phyloP scores from a whole-genome alignment of 2,329 filamentous ascomycete species.

The Aspergillus luchuensis region DNA sequence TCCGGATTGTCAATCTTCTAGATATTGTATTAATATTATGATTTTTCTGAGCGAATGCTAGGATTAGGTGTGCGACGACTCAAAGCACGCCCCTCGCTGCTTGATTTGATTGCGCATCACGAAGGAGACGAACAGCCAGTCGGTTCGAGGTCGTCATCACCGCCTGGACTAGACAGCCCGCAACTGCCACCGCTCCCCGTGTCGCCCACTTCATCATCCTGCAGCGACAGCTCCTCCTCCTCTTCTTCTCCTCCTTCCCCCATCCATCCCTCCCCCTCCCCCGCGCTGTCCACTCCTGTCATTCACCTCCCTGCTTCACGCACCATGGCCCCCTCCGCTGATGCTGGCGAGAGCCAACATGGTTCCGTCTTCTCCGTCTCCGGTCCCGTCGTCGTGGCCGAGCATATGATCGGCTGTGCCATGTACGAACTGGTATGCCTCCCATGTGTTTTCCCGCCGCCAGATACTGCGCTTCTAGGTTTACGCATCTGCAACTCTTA shows the following conservation, averaged over 20 bases:
- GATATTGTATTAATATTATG: not conserved
- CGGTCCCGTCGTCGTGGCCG: constrained; percentile 89
- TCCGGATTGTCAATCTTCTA: not conserved
- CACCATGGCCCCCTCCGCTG: constrained; percentile 45
- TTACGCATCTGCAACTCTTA: not conserved
- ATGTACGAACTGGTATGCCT: constrained; percentile 94
- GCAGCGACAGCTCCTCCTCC: constrained; percentile 20
- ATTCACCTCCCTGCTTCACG: constrained; percentile 28
- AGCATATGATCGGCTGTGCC: constrained; percentile 98
- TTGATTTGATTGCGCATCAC: constrained; percentile 56
- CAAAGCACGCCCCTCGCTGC: constrained; percentile 61
- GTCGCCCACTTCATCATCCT: constrained; percentile 43
- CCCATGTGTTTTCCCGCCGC: not conserved
- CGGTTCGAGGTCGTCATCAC: constrained; percentile 29
- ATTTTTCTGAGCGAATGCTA: constrained; percentile 49
- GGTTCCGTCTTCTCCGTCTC: constrained; percentile 73
- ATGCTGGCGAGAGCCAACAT: constrained; percentile 57
- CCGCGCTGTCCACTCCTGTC: constrained; percentile 26
- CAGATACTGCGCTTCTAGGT: constrained; percentile 1
- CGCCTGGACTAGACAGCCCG: constrained; percentile 40
- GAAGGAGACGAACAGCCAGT: not conserved
- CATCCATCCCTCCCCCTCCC: constrained; percentile 20
- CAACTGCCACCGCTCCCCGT: constrained; percentile 49
- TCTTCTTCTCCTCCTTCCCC: constrained; percentile 33
- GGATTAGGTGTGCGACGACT: constrained; percentile 59